Evolutionary conservation across 805 yeast genomes (phyloP).

Genomic region (Candida sphagnicola): DNA sequence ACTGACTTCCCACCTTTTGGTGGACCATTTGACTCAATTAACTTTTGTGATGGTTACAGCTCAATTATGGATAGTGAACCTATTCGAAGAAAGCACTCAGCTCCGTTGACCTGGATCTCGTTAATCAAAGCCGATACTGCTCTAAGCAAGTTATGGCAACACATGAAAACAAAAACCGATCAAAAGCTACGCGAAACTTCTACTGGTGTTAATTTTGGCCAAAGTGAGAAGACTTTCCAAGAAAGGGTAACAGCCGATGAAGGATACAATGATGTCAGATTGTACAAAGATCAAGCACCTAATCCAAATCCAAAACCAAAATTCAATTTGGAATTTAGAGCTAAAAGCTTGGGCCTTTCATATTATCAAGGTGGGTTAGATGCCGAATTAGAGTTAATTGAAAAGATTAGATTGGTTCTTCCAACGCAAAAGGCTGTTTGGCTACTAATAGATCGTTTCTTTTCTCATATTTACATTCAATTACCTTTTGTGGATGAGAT

Average conservation of each 20-base stretch:
- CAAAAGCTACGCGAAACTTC: background rate
- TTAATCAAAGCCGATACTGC: constrained; percentile 24
- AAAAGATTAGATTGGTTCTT: constrained; percentile 27
- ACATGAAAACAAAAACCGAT: constrained; percentile 5
- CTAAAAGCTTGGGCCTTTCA: constrained; percentile 20
- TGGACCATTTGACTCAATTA: constrained; percentile 11
- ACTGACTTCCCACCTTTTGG: background rate
- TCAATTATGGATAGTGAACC: constrained; percentile 21
- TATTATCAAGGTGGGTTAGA: constrained; percentile 27
- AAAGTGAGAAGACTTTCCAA: constrained; percentile 2
- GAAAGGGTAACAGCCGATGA: constrained; percentile 10
- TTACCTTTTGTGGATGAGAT: constrained; percentile 40
- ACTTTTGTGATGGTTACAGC: constrained; percentile 19
- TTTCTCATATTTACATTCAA: constrained; percentile 39
- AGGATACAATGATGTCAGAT: constrained; percentile 9
- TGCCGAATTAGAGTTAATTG: constrained; percentile 20
- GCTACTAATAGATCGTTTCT: constrained; percentile 39
- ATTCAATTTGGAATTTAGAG: constrained; percentile 10
- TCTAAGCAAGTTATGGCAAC: constrained; percentile 10
- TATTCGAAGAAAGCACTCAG: constrained; percentile 21
- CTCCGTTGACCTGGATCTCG: constrained; percentile 30
- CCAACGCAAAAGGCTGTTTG: constrained; percentile 36
- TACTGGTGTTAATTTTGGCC: background rate
- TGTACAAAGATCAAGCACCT: constrained; percentile 3
- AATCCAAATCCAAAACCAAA: constrained; percentile 4